Evolutionary conservation across 257 asterid species (phyloP), one percentile per base, ranked within the genome.

Genomic region (Gentiana dahurica): DNA sequence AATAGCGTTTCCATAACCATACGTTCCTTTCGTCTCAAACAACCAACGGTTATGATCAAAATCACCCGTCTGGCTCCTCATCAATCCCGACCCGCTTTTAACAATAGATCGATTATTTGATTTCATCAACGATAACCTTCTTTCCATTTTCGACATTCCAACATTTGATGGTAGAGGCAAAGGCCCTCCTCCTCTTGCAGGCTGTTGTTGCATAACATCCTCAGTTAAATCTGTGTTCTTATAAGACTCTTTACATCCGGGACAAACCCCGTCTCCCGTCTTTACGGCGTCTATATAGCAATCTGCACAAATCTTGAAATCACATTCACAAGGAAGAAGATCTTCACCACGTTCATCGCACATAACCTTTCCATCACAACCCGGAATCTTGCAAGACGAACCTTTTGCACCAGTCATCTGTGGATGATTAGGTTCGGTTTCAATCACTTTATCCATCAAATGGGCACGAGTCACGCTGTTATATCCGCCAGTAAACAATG

Each of bases 1-100:
- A 62, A 84, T 75, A 13, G 96, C 96, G 77, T 87, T 87, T n/a
- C 96, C 96, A 70, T 84, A 87, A 46, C 96, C 96, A 50, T 87
- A 87, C 0, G 96, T 87, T 49, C 96, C 96, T 59, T 87, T 87
- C 0, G 96, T 78, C 72, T 87, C 96, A 39, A 84, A 87, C 69
- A 87, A 57, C 95, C 95, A 87, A 5, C 84, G 61, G 58, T 78
- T 87, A 34, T 87, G 95, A 75, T 87, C 96, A 51, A 87, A 87
- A 61, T 87, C 96, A 53, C 87, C 94, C 0, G 94, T 78, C 65
- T 80, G 92, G 73, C 87, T 87, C 73, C 92, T 74, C 80, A 77
- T 72, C 63, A 80, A 39, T 6, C 86, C 86, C 3, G 94, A 83
- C 33, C 79, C 86, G 60, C 91, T 82, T 63, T 80, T 71, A 61